phyloP scores from a whole-genome alignment of 192 early-diverging fungal genomes.

The Coemansia pectinata region DNA sequence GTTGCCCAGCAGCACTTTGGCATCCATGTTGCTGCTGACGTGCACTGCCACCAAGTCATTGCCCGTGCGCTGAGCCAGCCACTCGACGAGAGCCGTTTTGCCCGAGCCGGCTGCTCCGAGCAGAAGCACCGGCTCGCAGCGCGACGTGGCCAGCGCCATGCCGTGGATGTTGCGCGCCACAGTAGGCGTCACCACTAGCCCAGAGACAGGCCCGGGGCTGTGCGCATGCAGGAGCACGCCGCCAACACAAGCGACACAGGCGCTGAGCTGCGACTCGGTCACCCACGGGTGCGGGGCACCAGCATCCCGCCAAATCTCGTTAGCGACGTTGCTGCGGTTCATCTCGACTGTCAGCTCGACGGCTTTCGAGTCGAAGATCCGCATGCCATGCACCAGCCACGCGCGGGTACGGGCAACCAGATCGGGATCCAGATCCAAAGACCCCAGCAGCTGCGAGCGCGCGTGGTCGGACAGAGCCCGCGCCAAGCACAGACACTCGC shows the following conservation, averaged over 20 bases:
- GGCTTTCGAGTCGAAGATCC: constrained; percentile 12
- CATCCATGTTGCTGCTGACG: constrained; percentile 94
- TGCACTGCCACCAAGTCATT: constrained; percentile 89
- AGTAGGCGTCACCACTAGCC: constrained; percentile 76
- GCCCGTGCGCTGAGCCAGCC: constrained; percentile 76
- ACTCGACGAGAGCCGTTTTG: constrained; percentile 90
- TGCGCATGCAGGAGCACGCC: constrained; percentile 50
- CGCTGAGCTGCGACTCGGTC: constrained; percentile 17
- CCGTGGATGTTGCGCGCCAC: constrained; percentile 74
- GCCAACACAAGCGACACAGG: constrained; percentile 43
- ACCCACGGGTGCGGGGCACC: constrained; percentile 22
- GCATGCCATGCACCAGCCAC: constrained; percentile 35
- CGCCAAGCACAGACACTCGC: constrained; percentile 38
- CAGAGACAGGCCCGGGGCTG: constrained; percentile 10
- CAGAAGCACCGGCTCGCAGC: constrained; percentile 83
- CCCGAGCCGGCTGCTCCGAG: constrained; percentile 84
- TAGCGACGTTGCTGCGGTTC: constrained; percentile 8
- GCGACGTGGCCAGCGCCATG: constrained; percentile 83
- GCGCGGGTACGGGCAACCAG: constrained; percentile 16
- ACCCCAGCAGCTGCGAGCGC: constrained; percentile 14
- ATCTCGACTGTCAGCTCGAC: constrained; percentile 5
- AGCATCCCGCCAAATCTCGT: constrained; percentile 11
- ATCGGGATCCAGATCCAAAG: neutral
- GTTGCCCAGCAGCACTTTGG: constrained; percentile 92
- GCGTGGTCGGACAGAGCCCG: constrained; percentile 26